A percentile compares a stretch with the other conserved stretches of the same genome.
Conservation (phyloP, 805 yeast species). For the Saturnispora kantuleensis region DNA sequence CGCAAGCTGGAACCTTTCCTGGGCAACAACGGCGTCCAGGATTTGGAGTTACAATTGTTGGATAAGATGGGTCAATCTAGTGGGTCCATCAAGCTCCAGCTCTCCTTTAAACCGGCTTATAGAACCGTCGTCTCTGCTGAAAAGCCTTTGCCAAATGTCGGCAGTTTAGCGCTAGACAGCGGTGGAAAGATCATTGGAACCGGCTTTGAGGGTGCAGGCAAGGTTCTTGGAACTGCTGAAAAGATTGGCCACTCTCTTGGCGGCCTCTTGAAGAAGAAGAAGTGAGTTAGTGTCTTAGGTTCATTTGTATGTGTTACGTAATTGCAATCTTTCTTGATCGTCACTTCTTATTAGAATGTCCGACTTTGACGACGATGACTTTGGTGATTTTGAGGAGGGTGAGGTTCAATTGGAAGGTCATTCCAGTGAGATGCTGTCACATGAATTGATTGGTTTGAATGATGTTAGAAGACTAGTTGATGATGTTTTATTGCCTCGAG, state of each 20-base stretch:
- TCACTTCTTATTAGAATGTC: not conserved
- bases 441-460: no score
- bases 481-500: constrained; percentile 8
- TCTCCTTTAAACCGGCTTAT: constrained; percentile 64
- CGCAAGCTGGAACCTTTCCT: constrained; percentile 49
- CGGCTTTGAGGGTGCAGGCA: constrained; percentile 32
- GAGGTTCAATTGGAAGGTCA: constrained; percentile 6
- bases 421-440: no score
- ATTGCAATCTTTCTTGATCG: not conserved
- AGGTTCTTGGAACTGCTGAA: constrained; percentile 35
- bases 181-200: constrained; percentile 37
- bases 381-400: constrained; percentile 19
- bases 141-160: constrained; percentile 30
- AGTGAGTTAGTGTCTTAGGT: not conserved
- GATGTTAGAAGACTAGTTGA: constrained; percentile 3
- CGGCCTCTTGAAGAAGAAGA: constrained; percentile 23
- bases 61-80: constrained; percentile 43
- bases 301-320: not conserved
- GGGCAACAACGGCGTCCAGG: constrained; percentile 35
- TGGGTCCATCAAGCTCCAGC: constrained; percentile 53
- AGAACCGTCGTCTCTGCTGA: constrained; percentile 33
- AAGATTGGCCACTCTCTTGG: constrained; percentile 36
- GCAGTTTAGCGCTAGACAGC: constrained; percentile 34
- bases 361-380: constrained; percentile 13
- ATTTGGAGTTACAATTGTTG: constrained; percentile 38